These are phyloP conservation scores for Populus ilicifolia DNA, from an alignment of 345 rosid species.

Conservation along the genomic window DNA sequence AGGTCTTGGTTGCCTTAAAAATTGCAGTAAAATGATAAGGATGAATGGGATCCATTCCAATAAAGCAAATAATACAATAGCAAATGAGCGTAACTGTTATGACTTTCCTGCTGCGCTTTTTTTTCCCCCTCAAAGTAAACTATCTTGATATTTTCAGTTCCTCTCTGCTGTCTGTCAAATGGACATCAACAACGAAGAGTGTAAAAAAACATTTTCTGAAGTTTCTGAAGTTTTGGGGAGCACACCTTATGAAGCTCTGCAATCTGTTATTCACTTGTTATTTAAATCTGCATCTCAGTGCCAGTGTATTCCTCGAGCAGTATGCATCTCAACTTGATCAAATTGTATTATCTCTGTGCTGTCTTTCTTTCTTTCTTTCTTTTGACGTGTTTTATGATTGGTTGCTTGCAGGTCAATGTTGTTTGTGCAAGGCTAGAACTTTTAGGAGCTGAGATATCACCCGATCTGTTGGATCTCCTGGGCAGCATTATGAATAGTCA, in stretches of 20 bases:
- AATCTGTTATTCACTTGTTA: neutral
- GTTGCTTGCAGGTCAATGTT: constrained; percentile 5
- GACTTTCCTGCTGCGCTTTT: no score
- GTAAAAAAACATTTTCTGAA: neutral
- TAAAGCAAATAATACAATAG: no score
- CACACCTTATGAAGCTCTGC: constrained; percentile 7
- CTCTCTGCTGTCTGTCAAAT: constrained; percentile 7
- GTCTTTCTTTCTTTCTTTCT: no score
- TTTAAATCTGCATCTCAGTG: constrained; percentile 17
- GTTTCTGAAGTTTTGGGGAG: neutral
- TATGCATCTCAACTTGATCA: neutral
- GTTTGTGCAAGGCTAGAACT: constrained; percentile 7
- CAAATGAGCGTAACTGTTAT: no score
- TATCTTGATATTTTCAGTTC: neutral
- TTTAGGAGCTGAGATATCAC: constrained; percentile 12
- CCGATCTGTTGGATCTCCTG: constrained; percentile 6
- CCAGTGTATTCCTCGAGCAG: constrained; percentile 16
- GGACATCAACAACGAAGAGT: neutral
- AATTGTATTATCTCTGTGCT: neutral
- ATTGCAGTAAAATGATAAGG: no score
- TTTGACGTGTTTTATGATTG: neutral
- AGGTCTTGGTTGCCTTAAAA: no score
- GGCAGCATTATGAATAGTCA: neutral
- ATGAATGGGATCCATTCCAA: no score
- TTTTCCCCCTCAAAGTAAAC: neutral